Conservation (phyloP, 148 eudicot species). For the Amaranthus palmeri region DNA sequence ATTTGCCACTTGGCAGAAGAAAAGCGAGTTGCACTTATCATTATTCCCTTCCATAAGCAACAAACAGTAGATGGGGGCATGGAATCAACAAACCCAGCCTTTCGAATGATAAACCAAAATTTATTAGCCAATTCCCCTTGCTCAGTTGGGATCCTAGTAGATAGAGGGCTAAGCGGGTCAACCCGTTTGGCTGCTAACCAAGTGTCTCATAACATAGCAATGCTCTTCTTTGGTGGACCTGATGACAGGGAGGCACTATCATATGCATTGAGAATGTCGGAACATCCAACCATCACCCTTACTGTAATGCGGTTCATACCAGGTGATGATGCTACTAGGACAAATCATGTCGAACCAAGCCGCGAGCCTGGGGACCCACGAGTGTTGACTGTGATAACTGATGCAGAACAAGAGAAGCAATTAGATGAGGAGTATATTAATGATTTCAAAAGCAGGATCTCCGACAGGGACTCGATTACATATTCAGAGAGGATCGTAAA, state of each 20-base stretch:
- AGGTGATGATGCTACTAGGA: slow-evolving; percentile 35
- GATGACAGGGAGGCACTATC: slow-evolving; percentile 68
- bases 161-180: slow-evolving; percentile 51
- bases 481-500: slow-evolving; percentile 47
- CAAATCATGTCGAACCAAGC: slow-evolving; percentile 22
- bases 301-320: slow-evolving; percentile 52
- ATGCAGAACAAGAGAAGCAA: slow-evolving; percentile 46
- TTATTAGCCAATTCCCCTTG: slow-evolving; percentile 63
- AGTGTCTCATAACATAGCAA: slow-evolving; percentile 40
- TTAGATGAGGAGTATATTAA: slow-evolving; percentile 55
- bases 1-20: slow-evolving; percentile 60
- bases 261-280: slow-evolving; percentile 51
- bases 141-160: slow-evolving; percentile 71
- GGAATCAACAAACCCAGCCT: slow-evolving; percentile 56
- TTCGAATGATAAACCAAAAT: slow-evolving; percentile 50
- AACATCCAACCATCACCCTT: slow-evolving; percentile 43
- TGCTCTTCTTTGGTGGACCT: slow-evolving; percentile 54
- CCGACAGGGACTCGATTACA: slow-evolving; percentile 36
- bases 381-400: slow-evolving; percentile 45
- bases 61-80: slow-evolving; percentile 74
- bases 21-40: slow-evolving; percentile 48
- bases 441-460: slow-evolving; percentile 45
- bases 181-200: slow-evolving; percentile 34
- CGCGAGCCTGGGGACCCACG: slow-evolving; percentile 34
- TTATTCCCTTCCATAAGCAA: slow-evolving; percentile 71